Evolutionary conservation across 2,329 filamentous ascomycete genomes (phyloP).

Genomic region (Talaromyces piceae): DNA sequence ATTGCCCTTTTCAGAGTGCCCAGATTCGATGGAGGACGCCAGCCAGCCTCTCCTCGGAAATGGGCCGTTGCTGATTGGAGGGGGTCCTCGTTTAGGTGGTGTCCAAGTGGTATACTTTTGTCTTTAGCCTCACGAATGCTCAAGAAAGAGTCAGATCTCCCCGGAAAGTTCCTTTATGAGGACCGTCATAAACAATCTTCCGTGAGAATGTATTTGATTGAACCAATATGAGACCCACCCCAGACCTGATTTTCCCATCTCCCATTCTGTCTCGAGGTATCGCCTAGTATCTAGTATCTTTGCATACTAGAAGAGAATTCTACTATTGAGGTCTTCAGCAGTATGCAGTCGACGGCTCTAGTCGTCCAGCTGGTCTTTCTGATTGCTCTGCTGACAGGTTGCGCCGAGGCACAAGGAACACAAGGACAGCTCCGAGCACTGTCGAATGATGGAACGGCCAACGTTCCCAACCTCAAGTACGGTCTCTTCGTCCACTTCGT

Average conservation of each 20-base stretch:
- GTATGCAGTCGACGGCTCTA: background rate
- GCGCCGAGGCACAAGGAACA: background rate
- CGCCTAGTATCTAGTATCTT: too few species aligned
- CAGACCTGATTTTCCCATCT: background rate
- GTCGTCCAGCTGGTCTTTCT: too few species aligned
- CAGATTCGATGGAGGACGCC: background rate
- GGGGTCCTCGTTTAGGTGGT: too few species aligned
- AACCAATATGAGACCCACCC: background rate
- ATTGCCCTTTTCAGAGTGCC: too few species aligned
- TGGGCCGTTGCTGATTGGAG: background rate
- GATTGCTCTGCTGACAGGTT: background rate
- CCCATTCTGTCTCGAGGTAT: background rate
- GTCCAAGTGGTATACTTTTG: too few species aligned
- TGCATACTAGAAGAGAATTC: background rate
- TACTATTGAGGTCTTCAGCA: background rate
- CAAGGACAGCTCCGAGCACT: background rate
- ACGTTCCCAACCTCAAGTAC: slow-evolving; percentile 3
- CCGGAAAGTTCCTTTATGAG: background rate
- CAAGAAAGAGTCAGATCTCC: too few species aligned
- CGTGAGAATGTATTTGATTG: background rate
- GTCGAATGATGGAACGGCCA: background rate
- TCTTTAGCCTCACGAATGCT: background rate
- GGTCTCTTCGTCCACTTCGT: slow-evolving; percentile 2
- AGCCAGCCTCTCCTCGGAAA: background rate
- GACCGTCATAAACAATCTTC: background rate